Conservation (phyloP, 1,139 yeast genomes). For the Suhomyces taliae region DNA sequence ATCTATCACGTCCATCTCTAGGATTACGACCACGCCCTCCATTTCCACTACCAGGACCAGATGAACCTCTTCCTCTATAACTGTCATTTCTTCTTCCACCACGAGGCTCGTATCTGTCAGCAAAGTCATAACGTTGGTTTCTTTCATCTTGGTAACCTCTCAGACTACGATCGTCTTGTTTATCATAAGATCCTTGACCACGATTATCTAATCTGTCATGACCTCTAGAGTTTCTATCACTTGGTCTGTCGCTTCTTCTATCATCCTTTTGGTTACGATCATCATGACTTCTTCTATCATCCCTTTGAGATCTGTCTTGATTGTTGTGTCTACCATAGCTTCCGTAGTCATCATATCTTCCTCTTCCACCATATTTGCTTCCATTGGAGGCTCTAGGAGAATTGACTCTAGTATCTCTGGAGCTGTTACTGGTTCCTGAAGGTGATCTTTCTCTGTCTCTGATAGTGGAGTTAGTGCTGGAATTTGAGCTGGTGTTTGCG, state of each 20-base stretch:
- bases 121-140: neutral
- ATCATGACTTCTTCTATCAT: neutral
- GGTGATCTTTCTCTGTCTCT: conserved; percentile 8
- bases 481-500: conserved; percentile 3
- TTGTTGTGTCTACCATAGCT: neutral
- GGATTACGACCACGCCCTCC: neutral
- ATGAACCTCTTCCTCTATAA: neutral
- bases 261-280: neutral
- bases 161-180: neutral
- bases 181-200: neutral
- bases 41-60: neutral
- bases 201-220: neutral
- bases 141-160: neutral
- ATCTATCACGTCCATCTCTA: conserved; percentile 3
- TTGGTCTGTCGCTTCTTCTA: neutral
- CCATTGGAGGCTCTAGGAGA: neutral
- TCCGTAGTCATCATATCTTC: neutral
- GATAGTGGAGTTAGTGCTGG: neutral
- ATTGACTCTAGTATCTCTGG: conserved; percentile 4
- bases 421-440: neutral
- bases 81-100: neutral
- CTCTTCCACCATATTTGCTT: neutral
- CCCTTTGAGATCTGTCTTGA: neutral
- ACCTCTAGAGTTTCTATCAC: too few relatives aligned
- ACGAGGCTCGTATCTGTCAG: neutral